Evolutionary conservation across 2,329 filamentous ascomycete genomes (phyloP).

Genomic region (Pleoardoris graminearum): DNA sequence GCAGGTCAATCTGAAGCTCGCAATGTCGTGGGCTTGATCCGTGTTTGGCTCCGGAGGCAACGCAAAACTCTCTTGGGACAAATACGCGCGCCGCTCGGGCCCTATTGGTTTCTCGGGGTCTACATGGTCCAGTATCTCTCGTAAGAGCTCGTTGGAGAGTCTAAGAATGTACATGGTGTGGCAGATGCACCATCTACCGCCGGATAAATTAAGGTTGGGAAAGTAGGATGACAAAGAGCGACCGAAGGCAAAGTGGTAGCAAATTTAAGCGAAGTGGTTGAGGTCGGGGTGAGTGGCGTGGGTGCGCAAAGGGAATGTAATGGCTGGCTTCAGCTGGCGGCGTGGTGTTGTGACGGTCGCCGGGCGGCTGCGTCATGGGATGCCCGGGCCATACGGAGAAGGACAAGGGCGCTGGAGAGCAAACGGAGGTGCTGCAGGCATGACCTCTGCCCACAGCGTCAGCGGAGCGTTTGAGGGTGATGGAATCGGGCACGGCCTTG

Average conservation of each 20-base stretch:
- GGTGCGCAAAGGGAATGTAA: slow-evolving; percentile 25
- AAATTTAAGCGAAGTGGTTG: slow-evolving; percentile 26
- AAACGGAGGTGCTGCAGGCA: slow-evolving; percentile 32
- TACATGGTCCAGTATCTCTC: slow-evolving; percentile 56
- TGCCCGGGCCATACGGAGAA: slow-evolving; percentile 19
- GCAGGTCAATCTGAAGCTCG: slow-evolving; percentile 54
- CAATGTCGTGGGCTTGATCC: slow-evolving; percentile 51
- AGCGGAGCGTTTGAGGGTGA: slow-evolving; percentile 40
- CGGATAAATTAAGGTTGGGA: slow-evolving; percentile 13
- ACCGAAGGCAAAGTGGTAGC: slow-evolving; percentile 16
- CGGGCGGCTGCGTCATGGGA: slow-evolving; percentile 22
- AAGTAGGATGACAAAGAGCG: neutral
- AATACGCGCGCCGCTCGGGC: slow-evolving; percentile 55
- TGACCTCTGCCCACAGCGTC: slow-evolving; percentile 39
- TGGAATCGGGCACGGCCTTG: slow-evolving; percentile 35
- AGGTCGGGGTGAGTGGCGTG: slow-evolving; percentile 32
- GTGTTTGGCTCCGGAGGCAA: slow-evolving; percentile 47
- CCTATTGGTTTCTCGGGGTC: slow-evolving; percentile 56
- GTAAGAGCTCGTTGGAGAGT: slow-evolving; percentile 56
- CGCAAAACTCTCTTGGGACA: slow-evolving; percentile 58
- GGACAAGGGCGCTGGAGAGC: slow-evolving; percentile 31
- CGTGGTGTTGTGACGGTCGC: slow-evolving; percentile 33
- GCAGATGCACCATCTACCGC: slow-evolving; percentile 32
- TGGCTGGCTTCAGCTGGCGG: slow-evolving; percentile 29
- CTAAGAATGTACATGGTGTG: slow-evolving; percentile 43